These are phyloP conservation scores for Ascochyta fabae DNA, from an alignment of 2,329 filamentous ascomycete species.

Conservation along the genomic window DNA sequence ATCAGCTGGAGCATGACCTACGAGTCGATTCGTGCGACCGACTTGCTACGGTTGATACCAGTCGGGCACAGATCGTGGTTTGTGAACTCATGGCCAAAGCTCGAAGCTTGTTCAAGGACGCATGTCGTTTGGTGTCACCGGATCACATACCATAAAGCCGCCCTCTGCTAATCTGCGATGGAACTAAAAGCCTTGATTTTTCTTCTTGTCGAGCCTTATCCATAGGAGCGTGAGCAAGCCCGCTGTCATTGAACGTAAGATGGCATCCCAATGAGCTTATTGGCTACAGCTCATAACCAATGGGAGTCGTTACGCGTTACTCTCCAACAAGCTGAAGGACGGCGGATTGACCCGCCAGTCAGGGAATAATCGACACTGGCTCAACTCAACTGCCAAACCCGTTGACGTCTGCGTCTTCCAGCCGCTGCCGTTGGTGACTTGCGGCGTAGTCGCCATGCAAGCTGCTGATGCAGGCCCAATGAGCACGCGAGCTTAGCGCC, in stretches of 20 bases:
- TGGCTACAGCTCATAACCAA: constrained; percentile 8
- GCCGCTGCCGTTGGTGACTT: constrained; percentile 17
- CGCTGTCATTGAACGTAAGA: constrained; percentile 1
- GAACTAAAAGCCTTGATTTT: constrained; percentile 2
- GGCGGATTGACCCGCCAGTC: constrained; percentile 12
- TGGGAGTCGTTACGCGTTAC: background rate
- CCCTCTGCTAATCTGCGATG: background rate
- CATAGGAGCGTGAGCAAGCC: background rate
- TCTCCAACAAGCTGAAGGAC: constrained; percentile 8
- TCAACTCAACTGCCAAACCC: constrained; percentile 11
- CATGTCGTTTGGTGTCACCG: constrained; percentile 6
- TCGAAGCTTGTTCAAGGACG: constrained; percentile 1
- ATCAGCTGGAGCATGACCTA: constrained; percentile 12
- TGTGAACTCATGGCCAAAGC: constrained; percentile 15
- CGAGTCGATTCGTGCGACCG: constrained; percentile 1
- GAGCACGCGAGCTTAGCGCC: constrained; percentile 15
- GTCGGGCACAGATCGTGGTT: background rate
- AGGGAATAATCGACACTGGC: constrained; percentile 16
- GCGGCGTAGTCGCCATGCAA: constrained; percentile 12
- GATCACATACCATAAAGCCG: constrained; percentile 8
- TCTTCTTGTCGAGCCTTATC: background rate
- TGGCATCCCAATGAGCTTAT: constrained; percentile 3
- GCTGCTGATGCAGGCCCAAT: constrained; percentile 8
- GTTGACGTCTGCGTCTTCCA: constrained; percentile 13
- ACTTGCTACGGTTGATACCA: background rate